phyloP scores from a whole-genome alignment of 2,329 filamentous ascomycete species.

The Fusarium marasasianum region DNA sequence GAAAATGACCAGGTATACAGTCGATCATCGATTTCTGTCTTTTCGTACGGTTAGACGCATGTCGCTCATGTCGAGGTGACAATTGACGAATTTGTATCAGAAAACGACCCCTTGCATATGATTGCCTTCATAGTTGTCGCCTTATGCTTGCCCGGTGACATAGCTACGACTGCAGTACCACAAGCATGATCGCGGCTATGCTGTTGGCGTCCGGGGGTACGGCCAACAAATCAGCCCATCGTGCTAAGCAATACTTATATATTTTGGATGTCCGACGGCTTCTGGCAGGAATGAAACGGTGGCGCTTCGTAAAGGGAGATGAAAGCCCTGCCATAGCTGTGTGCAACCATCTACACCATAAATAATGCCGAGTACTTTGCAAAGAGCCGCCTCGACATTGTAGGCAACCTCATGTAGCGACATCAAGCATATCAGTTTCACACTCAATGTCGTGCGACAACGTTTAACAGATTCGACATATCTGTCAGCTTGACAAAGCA shows the following conservation, averaged over 20 bases:
- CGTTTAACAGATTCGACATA: slow-evolving; percentile 5
- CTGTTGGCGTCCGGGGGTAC: not conserved
- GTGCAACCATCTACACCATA: not conserved
- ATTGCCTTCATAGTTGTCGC: not conserved
- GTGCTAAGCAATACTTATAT: not conserved
- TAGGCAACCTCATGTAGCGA: not conserved
- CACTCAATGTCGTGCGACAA: not conserved
- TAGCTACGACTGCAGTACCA: not conserved
- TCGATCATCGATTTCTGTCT: not conserved
- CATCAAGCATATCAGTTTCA: not conserved
- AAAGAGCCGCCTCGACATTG: not conserved
- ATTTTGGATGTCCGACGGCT: not conserved
- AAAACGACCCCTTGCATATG: not conserved
- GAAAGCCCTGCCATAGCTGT: not conserved
- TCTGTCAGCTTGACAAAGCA: slow-evolving; percentile 37
- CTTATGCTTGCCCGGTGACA: not conserved
- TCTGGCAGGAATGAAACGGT: slow-evolving; percentile 7
- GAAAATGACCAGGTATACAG: not conserved
- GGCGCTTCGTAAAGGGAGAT: not conserved
- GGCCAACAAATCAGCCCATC: not conserved
- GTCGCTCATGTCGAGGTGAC: not conserved
- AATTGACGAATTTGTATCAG: not conserved
- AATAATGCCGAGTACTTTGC: slow-evolving; percentile 15
- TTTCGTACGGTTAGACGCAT: not conserved
- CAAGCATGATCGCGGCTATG: not conserved